Percentiles rank a stretch among this genome's conserved stretches.
Evolutionary conservation across 2,329 filamentous ascomycete genomes (phyloP).

Genomic region (Neofusicoccum parvum): DNA sequence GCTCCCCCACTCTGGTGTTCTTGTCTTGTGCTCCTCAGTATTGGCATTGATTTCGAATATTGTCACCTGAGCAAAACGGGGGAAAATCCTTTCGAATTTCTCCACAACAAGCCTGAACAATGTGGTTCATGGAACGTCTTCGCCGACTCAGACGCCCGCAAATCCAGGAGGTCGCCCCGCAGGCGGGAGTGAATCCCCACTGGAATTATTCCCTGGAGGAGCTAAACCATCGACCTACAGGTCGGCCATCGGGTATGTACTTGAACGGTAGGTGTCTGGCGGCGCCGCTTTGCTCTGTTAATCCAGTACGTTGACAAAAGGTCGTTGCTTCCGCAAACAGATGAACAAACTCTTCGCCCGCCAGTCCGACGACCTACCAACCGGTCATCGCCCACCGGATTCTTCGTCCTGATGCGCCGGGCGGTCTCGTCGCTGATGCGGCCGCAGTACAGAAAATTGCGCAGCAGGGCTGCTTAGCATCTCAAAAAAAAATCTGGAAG

Average conservation of each 20-base stretch:
- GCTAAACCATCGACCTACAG: background rate
- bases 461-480: background rate
- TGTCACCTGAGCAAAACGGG: background rate
- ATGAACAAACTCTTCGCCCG: slow-evolving; percentile 2
- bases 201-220: background rate
- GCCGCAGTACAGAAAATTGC: background rate
- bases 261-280: background rate
- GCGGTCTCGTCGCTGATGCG: background rate
- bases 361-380: background rate
- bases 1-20: background rate
- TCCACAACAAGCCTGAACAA: background rate
- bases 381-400: background rate
- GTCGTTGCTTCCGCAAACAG: background rate
- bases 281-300: background rate
- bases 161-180: background rate
- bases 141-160: background rate
- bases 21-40: background rate
- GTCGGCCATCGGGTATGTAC: background rate
- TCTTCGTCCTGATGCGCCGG: background rate
- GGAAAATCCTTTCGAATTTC: background rate
- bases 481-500: background rate
- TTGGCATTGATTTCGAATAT: background rate
- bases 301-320: background rate
- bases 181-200: background rate
- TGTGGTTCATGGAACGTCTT: slow-evolving; percentile 5